Base-by-base conservation (phyloP, 1,284 basidiomycete species). In the Ceratorhiza oryzae-sativae region DNA sequence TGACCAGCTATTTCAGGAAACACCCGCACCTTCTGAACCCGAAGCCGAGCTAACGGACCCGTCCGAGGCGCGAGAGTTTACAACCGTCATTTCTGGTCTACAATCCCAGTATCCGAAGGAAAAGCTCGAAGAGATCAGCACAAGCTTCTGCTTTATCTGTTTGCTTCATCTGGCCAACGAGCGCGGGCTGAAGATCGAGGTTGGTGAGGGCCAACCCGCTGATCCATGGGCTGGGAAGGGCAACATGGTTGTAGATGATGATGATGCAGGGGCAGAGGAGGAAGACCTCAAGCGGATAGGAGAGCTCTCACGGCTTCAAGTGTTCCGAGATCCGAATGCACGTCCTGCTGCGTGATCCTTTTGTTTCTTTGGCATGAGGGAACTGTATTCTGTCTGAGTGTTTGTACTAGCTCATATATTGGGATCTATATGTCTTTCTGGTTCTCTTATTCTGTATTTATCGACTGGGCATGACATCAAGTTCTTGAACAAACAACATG, bases 91-190 rank as follows among this genome's bases (percentile, higher is more conserved):
- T 75, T 86, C 88, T 0, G 90, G 89, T 18, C 84, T 99, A 42
- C 89, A 92, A 75, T 85, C 83, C 62, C 87, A 90, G 8, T 99
- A 99, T 80, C 93, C 97, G 0, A 84, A 85, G 73, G 95, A 98
- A 53, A 97, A 96, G 84, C 92, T 99, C 90, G 90, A 92, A 55
- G 97, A 99, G 77, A 98, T 99, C 80, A 97, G 95, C 79, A 99
- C 97, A 9, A 97, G 94, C 74, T 99, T 98, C 88, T 99, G 97
- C 81, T 99, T 99, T 84, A 99, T 99, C 80, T 99, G 97, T 79
- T 82, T 99, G 41, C 82, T 97, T 39, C 95, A 98, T 82, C 84
- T 99, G 48, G 96, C 95, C 53, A 97, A 98, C 79, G 95, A 98
- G 79, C 93, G 94, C 78, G 96, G 96, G 0, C 84, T 98, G 53